Percentiles rank a stretch among this genome's conserved stretches.
Evolutionary conservation across 129 eudicot genomes (phyloP).

Genomic region (Sambucus nigra): DNA sequence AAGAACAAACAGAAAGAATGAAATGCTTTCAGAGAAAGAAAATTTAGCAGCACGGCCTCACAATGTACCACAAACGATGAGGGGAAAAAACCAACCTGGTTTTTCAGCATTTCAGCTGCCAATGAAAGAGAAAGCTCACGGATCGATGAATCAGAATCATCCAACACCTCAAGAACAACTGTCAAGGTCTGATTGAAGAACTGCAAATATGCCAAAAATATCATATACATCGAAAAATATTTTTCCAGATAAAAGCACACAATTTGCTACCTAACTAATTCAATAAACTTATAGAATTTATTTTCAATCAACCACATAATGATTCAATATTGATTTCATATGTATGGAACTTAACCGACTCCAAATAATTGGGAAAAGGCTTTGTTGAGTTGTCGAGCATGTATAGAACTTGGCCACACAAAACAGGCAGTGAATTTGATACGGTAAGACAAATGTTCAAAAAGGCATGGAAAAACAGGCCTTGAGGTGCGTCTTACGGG

Average conservation of each 20-base stretch:
- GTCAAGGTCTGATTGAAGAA: constrained; percentile 94
- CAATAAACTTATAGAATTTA: constrained; percentile 7
- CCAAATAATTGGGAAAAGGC: too few species aligned
- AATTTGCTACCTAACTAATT: constrained; percentile 3
- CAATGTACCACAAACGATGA: neutral
- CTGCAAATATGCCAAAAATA: constrained; percentile 42
- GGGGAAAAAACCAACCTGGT: constrained; percentile 48
- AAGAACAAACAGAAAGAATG: constrained; percentile 10
- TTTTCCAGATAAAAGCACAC: neutral
- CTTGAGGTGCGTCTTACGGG: too few species aligned
- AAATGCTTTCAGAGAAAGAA: neutral
- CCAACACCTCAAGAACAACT: constrained; percentile 75
- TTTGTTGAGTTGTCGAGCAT: too few species aligned
- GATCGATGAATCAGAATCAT: constrained; percentile 67
- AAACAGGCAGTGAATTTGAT: too few species aligned
- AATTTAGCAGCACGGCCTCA: neutral
- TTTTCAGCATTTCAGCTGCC: constrained; percentile 81
- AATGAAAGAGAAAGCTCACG: constrained; percentile 67
- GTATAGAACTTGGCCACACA: too few species aligned
- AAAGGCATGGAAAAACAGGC: neutral
- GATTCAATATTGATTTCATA: too few species aligned
- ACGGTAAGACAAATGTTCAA: too few species aligned
- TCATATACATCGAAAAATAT: constrained; percentile 6
- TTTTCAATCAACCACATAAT: too few species aligned
- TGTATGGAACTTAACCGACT: too few species aligned